Conservation (phyloP, 2,329 filamentous ascomycete species). For the Gyromitra esculenta region DNA sequence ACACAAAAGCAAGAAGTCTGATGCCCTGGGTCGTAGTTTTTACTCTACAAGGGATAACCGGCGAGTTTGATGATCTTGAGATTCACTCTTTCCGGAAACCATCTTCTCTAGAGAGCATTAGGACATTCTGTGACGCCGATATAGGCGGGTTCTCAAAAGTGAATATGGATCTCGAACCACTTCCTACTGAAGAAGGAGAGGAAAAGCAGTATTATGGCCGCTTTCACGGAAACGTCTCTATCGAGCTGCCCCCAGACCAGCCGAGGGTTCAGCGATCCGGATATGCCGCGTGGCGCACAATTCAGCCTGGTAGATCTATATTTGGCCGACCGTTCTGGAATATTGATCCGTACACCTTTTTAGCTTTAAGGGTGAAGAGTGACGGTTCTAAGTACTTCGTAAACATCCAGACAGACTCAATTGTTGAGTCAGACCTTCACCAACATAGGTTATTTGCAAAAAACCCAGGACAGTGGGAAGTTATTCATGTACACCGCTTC, state of each 20-base stretch:
- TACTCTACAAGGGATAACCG: conserved; percentile 74
- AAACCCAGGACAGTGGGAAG: conserved; percentile 89
- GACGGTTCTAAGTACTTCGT: conserved; percentile 93
- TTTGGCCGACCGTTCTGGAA: conserved; percentile 90
- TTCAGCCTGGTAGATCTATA: conserved; percentile 77
- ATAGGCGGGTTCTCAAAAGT: conserved; percentile 86
- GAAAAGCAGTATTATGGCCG: conserved; percentile 68
- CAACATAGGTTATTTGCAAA: conserved; percentile 88
- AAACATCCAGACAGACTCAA: conserved; percentile 92
- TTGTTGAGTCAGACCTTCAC: conserved; percentile 94
- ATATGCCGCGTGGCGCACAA: conserved; percentile 89
- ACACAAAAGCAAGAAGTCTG: conserved; percentile 46
- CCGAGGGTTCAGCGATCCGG: conserved; percentile 81
- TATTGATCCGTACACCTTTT: conserved; percentile 85
- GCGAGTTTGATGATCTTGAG: conserved; percentile 70
- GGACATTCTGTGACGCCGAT: conserved; percentile 85
- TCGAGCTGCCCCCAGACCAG: conserved; percentile 77
- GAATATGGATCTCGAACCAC: conserved; percentile 72
- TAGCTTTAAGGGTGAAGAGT: conserved; percentile 87
- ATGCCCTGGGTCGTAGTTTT: conserved; percentile 65
- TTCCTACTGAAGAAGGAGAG: conserved; percentile 57
- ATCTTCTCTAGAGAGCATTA: conserved; percentile 67
- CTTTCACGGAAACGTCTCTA: conserved; percentile 90
- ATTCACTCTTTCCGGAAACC: conserved; percentile 71
- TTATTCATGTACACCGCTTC: conserved; percentile 61